phyloP scores from a whole-genome alignment of 176 grass and related monocot species.

The Poa annua region DNA sequence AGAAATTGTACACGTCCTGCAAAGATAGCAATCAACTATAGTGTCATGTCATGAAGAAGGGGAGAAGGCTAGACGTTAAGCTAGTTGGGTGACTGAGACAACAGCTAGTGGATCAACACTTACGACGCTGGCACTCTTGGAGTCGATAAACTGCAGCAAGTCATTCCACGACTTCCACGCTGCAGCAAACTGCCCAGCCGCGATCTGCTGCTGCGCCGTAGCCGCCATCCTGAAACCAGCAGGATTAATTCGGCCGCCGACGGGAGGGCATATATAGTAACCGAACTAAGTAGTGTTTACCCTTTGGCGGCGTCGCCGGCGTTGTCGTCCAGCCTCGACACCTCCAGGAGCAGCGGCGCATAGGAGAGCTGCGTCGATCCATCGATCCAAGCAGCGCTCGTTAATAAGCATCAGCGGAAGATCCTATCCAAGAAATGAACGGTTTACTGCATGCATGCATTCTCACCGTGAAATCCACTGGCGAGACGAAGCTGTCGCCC shows the following conservation, averaged over 20 bases:
- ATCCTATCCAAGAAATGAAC: background rate
- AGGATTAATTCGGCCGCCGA: background rate
- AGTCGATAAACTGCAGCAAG: background rate
- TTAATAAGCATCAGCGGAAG: background rate
- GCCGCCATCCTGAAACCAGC: slow-evolving; percentile 48
- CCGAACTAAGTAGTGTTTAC: background rate
- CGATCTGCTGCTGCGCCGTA: slow-evolving; percentile 49
- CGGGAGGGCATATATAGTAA: background rate
- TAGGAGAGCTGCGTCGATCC: slow-evolving; percentile 60
- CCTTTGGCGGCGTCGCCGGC: slow-evolving; percentile 55
- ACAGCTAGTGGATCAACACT: background rate
- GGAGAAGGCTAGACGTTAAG: background rate
- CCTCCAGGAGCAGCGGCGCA: slow-evolving; percentile 64
- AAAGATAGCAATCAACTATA: background rate
- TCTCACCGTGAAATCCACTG: slow-evolving; percentile 60
- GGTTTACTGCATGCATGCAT: slow-evolving; percentile 3
- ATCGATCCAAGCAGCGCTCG: background rate
- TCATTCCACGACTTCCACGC: background rate
- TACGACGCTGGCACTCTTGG: slow-evolving; percentile 29
- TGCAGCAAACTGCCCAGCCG: slow-evolving; percentile 16
- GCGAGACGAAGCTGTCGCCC: slow-evolving; percentile 79
- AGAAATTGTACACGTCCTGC: slow-evolving; percentile 13
- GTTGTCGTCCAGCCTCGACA: slow-evolving; percentile 67
- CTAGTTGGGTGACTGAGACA: background rate
- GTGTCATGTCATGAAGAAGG: background rate